phyloP scores from a whole-genome alignment of 2,329 filamentous ascomycete species.

The Pyrenophora teres region DNA sequence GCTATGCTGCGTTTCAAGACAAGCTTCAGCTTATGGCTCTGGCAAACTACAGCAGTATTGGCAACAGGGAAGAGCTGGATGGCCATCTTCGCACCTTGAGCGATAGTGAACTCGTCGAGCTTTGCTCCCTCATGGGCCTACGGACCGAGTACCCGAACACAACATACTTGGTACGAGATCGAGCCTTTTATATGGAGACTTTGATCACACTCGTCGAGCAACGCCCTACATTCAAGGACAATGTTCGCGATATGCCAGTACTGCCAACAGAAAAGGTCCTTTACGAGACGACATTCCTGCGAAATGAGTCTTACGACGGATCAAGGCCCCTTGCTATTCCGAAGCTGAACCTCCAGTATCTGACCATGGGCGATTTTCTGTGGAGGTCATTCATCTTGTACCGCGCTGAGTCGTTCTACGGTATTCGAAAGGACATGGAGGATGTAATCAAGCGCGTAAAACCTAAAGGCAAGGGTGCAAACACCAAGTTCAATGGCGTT shows the following conservation, averaged over 20 bases:
- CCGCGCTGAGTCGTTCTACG: slow-evolving; percentile 89
- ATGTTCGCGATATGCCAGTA: slow-evolving; percentile 69
- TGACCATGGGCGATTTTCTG: slow-evolving; percentile 94
- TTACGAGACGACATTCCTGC: slow-evolving; percentile 77
- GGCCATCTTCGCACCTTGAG: slow-evolving; percentile 73
- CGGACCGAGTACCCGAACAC: slow-evolving; percentile 80
- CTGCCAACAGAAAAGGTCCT: slow-evolving; percentile 83
- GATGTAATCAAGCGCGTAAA: slow-evolving; percentile 77
- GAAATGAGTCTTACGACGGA: slow-evolving; percentile 86
- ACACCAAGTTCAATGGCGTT: slow-evolving; percentile 74
- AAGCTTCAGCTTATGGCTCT: slow-evolving; percentile 90
- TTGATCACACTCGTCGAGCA: slow-evolving; percentile 77
- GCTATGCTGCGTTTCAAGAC: slow-evolving; percentile 80
- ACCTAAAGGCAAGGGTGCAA: slow-evolving; percentile 70
- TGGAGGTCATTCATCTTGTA: slow-evolving; percentile 92
- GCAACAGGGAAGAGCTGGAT: slow-evolving; percentile 77
- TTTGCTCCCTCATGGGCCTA: slow-evolving; percentile 75
- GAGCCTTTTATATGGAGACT: slow-evolving; percentile 70
- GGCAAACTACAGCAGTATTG: slow-evolving; percentile 89
- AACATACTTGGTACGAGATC: slow-evolving; percentile 65
- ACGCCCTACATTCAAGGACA: slow-evolving; percentile 80
- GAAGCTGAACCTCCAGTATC: slow-evolving; percentile 93
- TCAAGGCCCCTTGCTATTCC: slow-evolving; percentile 86
- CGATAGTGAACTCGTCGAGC: slow-evolving; percentile 72
- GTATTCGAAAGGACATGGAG: slow-evolving; percentile 89